phyloP scores from a whole-genome alignment of 73 alveolate genomes.

The Uronychia setigera region DNA sequence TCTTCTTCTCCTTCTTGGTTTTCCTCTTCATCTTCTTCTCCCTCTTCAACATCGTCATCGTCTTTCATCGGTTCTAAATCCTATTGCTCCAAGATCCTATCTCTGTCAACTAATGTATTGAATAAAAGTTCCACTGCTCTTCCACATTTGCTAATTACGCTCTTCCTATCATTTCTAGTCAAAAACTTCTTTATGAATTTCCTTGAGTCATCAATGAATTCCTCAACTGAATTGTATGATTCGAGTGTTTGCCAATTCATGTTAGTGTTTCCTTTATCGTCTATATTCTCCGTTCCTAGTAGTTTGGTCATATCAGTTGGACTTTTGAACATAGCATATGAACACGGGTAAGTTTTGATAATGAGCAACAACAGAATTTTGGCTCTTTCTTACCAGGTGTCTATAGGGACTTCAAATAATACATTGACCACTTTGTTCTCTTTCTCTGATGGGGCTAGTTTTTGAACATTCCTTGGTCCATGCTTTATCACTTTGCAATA shows the following conservation, averaged over 20 bases:
- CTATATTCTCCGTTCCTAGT: background rate
- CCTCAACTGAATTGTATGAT: background rate
- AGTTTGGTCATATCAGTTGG: background rate
- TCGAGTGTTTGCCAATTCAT: background rate
- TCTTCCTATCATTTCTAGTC: background rate
- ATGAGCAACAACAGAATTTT: background rate
- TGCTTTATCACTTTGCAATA: constrained; percentile 54
- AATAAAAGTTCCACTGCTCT: background rate
- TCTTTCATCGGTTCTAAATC: background rate
- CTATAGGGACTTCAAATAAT: background rate
- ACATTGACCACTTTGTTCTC: constrained; percentile 23
- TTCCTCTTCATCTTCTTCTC: background rate
- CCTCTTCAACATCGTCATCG: constrained; percentile 1
- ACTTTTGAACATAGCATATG: background rate
- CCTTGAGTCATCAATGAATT: background rate
- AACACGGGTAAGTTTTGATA: background rate
- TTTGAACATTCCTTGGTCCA: constrained; percentile 38
- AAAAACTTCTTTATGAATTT: background rate
- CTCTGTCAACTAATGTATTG: background rate
- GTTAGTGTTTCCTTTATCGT: background rate
- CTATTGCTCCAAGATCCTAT: background rate
- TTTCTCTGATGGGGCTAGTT: constrained; percentile 55
- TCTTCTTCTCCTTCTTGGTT: background rate
- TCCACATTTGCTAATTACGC: background rate
- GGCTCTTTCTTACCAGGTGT: constrained; percentile 41